These are phyloP conservation scores for Kalmanozyma brasiliensis DNA, from an alignment of 1,284 basidiomycete species.

Conservation along the genomic window DNA sequence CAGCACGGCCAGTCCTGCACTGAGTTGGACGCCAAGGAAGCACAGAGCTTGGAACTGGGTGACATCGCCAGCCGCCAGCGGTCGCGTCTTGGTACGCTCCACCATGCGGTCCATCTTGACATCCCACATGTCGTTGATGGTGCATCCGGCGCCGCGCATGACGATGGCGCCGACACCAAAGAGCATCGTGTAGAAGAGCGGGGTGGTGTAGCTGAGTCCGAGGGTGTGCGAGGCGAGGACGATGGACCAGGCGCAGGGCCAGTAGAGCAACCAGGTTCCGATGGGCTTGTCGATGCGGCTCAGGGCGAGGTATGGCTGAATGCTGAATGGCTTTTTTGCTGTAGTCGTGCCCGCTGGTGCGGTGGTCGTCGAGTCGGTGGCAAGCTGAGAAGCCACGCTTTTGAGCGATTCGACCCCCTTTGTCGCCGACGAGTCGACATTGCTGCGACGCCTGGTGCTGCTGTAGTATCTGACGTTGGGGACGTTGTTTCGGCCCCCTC, in stretches of 20 bases:
- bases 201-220: constrained; percentile 41
- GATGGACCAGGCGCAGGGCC: constrained; percentile 77
- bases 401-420: not conserved
- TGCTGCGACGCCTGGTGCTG: constrained; percentile 4
- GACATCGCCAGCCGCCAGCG: constrained; percentile 84
- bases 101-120: constrained; percentile 87
- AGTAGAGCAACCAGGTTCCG: constrained; percentile 88
- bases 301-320: constrained; percentile 81
- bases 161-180: constrained; percentile 91
- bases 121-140: constrained; percentile 99
- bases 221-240: constrained; percentile 61
- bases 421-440: not conserved
- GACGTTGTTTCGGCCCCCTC: no score
- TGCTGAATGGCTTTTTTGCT: constrained; percentile 33
- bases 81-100: constrained; percentile 76
- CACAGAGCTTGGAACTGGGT: constrained; percentile 79
- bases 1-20: constrained; percentile 85
- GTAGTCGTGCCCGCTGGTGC: not conserved
- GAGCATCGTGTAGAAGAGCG: constrained; percentile 72
- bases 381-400: not conserved
- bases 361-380: not conserved
- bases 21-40: constrained; percentile 86
- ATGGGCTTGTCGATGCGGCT: constrained; percentile 94
- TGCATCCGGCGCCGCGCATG: constrained; percentile 98
- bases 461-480: constrained; percentile 8